A percentile compares a stretch with the other conserved stretches of the same genome.
phyloP scores from a whole-genome alignment of 306 rosid species.

The Vigna mungo region DNA sequence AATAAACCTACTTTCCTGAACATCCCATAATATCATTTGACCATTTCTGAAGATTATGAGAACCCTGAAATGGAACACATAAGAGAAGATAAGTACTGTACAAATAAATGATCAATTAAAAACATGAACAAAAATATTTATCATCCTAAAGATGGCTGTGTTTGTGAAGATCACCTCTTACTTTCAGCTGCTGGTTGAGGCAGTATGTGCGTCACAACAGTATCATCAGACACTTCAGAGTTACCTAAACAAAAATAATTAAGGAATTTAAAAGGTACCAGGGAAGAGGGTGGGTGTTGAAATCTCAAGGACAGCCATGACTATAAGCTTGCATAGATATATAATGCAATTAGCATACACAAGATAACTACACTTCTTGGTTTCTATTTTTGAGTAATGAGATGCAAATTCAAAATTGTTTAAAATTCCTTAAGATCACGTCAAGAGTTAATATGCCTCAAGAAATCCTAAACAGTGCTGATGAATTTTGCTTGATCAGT shows the following conservation, averaged over 20 bases:
- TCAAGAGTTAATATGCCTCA: conserved; percentile 1
- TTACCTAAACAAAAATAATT: conserved; percentile 59
- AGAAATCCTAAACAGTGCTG: conserved; percentile 10
- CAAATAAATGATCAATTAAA: conserved; percentile 5
- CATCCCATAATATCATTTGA: conserved; percentile 71
- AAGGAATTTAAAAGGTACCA: conserved; percentile 5
- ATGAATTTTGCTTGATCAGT: background rate
- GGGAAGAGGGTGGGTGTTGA: background rate
- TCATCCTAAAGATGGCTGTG: conserved; percentile 22
- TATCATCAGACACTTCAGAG: conserved; percentile 60
- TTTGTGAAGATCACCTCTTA: conserved; percentile 67
- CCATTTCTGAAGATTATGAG: conserved; percentile 79
- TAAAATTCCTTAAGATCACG: conserved; percentile 11
- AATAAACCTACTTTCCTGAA: conserved; percentile 68
- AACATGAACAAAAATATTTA: background rate
- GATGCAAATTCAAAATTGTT: conserved; percentile 18
- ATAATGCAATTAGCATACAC: conserved; percentile 13
- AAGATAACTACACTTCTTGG: conserved; percentile 11
- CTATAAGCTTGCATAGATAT: background rate
- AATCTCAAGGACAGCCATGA: background rate
- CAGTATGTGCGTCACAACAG: conserved; percentile 59
- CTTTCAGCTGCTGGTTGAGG: conserved; percentile 90
- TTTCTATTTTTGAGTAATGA: conserved; percentile 28
- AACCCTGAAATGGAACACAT: conserved; percentile 63
- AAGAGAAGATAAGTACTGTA: conserved; percentile 9